These are phyloP conservation scores for Macrocybe gigantea DNA, from an alignment of 768 basidiomycete genomes.

Conservation along the genomic window DNA sequence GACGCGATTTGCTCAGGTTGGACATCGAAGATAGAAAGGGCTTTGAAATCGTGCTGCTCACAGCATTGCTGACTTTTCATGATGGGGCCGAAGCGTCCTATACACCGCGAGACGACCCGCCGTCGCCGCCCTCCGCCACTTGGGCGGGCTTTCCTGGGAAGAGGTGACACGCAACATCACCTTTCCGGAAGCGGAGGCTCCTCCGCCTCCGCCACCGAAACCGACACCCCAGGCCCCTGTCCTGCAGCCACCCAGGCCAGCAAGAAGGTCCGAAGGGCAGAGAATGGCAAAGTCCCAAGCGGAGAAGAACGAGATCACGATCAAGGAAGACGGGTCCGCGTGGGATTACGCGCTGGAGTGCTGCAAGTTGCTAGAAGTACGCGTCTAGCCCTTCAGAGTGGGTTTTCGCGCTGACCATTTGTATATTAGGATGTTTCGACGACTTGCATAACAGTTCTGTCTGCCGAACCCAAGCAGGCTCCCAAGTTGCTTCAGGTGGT, in stretches of 20 bases:
- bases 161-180: neutral
- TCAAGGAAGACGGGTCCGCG: conserved; percentile 58
- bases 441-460: conserved; percentile 71
- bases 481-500: conserved; percentile 78
- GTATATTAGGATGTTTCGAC: conserved; percentile 64
- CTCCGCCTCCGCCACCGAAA: conserved; percentile 48
- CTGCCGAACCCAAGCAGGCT: conserved; percentile 55
- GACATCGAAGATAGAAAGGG: conserved; percentile 84
- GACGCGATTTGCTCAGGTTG: conserved; percentile 41
- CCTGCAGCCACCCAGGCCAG: conserved; percentile 11
- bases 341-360: conserved; percentile 70
- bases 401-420: neutral
- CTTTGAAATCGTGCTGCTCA: conserved; percentile 75
- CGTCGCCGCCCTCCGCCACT: neutral
- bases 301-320: conserved; percentile 69
- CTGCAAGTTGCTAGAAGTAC: conserved; percentile 53
- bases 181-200: conserved; percentile 7
- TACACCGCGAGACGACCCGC: conserved; percentile 14
- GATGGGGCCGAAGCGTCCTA: conserved; percentile 59
- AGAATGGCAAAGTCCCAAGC: conserved; percentile 35
- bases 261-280: conserved; percentile 69
- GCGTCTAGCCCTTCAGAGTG: conserved; percentile 10
- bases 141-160: neutral
- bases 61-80: conserved; percentile 70
- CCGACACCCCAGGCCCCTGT: conserved; percentile 60